Evolutionary conservation across 805 yeast genomes (phyloP).

Genomic region (Saccharomyces eubayanus): DNA sequence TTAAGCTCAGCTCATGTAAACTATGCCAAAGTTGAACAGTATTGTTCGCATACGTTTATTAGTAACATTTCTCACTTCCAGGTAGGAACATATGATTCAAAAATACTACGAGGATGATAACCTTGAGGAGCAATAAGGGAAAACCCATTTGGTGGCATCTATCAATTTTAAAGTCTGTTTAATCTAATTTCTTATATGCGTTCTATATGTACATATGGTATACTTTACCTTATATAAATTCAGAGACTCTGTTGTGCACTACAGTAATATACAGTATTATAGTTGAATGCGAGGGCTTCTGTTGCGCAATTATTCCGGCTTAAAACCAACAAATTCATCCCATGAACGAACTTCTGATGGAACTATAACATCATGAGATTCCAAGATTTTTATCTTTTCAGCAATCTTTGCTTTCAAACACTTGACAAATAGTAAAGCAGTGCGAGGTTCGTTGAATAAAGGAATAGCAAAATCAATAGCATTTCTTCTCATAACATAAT

Average conservation of each 20-base stretch:
- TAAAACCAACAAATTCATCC: conserved; percentile 95
- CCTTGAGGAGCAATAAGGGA: too few relatives aligned
- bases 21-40: too few relatives aligned
- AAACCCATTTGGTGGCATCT: too few relatives aligned
- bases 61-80: too few relatives aligned
- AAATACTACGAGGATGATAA: too few relatives aligned
- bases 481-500: conserved; percentile 96
- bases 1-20: too few relatives aligned
- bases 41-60: too few relatives aligned
- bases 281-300: neutral
- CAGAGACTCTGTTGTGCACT: neutral
- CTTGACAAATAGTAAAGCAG: conserved; percentile 77
- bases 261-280: neutral
- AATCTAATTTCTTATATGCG: too few relatives aligned
- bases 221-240: too few relatives aligned
- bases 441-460: conserved; percentile 92
- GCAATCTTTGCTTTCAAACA: conserved; percentile 67
- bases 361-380: conserved; percentile 46
- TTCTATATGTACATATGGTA: too few relatives aligned
- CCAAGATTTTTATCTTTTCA: conserved; percentile 38
- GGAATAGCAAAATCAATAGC: conserved; percentile 98
- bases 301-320: conserved; percentile 47
- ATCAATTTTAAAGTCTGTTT: too few relatives aligned
- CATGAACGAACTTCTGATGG: conserved; percentile 89
- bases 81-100: too few relatives aligned